Base-by-base conservation (phyloP, 176 grass and related monocot species). In the Zea mays region DNA sequence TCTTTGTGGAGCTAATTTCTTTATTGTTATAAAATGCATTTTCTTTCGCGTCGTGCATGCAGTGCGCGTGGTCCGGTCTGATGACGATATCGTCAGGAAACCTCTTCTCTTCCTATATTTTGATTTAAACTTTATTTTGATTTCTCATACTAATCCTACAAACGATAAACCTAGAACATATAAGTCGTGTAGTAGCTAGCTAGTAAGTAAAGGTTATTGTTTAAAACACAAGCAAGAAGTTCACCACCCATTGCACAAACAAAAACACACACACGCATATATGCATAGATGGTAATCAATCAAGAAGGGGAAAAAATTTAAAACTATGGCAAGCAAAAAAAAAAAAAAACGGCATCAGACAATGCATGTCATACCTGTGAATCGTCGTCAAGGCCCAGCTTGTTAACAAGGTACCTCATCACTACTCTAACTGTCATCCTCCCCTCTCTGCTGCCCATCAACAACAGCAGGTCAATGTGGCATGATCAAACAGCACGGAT, bases 391-490 rank as follows among this genome's bases (percentile, higher is more conserved):
- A 93, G 85, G 27, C 75, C 82, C 10, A 93, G 88, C 75, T 88
- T 93, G 71, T 83, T 81, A 82, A 86, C 91, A 61, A 93, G 77
- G 75, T 93, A 93, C 33, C 81, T 90, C 72, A 90, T 90, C 85
- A 93, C 76, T 87, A 93, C 69, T 71, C 91, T 78, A 83, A 93
- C 79, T 61, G 88, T 90, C 80, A 93, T 88, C 80, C 82, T 90
- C 79, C 91, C 88, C 75, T 93, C 91, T 82, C 91, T 93, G 27
- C 27, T 27, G 27, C 27, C 27, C 27, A 27, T 27, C 27, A 27
- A 27, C 27, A 27, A 27, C 27, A 27, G 27, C 27, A 27, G 27
- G 27, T 27, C 27, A 27, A 27, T 27, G 27, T 27, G 27, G 27
- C 27, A 58, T 79, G 34, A 78, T 82, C 66, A 88, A 65, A 72